These are phyloP conservation scores for Orbilia blumenaviensis DNA, from an alignment of 2,329 filamentous ascomycete species.

Conservation along the genomic window DNA sequence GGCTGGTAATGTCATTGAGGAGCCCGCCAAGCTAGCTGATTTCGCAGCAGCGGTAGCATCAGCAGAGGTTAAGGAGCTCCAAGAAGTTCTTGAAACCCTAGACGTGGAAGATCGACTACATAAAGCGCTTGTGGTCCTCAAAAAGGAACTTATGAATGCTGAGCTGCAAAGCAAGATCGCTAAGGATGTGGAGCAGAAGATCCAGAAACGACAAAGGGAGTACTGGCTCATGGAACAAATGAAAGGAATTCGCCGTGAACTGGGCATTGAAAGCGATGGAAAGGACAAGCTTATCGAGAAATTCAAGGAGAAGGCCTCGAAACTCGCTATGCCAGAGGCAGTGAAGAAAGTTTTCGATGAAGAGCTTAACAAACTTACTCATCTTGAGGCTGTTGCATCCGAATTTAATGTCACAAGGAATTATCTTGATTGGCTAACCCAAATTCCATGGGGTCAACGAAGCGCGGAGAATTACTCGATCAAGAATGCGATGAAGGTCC, in stretches of 20 bases:
- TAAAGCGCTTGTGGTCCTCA: constrained; percentile 89
- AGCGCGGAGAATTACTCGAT: constrained; percentile 98
- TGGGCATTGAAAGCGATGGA: constrained; percentile 95
- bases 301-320: constrained; percentile 93
- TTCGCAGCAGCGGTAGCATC: constrained; percentile 97
- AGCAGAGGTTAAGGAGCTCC: constrained; percentile 88
- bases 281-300: constrained; percentile 98
- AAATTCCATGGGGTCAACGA: constrained; percentile 95
- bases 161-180: constrained; percentile 96
- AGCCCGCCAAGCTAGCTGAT: constrained; percentile 93
- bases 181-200: constrained; percentile 96
- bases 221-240: constrained; percentile 99
- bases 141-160: constrained; percentile 98
- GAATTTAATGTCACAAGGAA: constrained; percentile 99
- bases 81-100: constrained; percentile 86
- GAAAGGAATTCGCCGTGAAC: constrained; percentile 95
- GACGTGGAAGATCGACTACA: constrained; percentile 92
- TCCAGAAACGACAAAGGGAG: constrained; percentile 94
- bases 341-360: constrained; percentile 99
- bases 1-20: constrained; percentile 91
- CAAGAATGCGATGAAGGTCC: constrained; percentile 83
- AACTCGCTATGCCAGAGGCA: constrained; percentile 94
- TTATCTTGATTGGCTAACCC: constrained; percentile 97
- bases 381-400: constrained; percentile 92
- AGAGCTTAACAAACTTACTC: constrained; percentile 94